Evolutionary conservation across 495 filamentous ascomycete genomes (phyloP), one percentile per base, ranked within the genome.

Genomic region (Viridothelium virens): DNA sequence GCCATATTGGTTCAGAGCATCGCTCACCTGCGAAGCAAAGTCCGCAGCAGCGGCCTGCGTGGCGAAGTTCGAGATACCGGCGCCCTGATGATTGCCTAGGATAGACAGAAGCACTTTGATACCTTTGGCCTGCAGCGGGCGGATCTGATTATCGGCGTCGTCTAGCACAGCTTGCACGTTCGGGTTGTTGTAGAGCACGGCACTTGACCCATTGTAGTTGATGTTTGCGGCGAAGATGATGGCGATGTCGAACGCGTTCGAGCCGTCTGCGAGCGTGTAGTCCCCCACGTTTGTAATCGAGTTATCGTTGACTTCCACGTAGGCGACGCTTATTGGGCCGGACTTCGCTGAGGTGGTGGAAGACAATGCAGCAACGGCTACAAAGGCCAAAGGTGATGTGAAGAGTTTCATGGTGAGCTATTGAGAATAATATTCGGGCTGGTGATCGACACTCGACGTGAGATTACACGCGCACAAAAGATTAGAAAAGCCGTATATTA

Each of bases 221-320:
- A 59, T 59, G 53, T 59, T 59, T 31, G 53, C 53, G 7, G 53
- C 53, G 53, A 59, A 59, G 31, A 59, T 59, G 53, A 59, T 59
- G 18, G 25, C 53, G 14, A 59, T 59, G 18, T 59, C 53, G 31
- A 59, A 59, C 3, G 53, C 31, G 53, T 59, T 59, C 31, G 53
- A 59, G 31, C 53, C 53, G 18, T 59, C 31, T 5, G 53, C 31
- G 53, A 59, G 53, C 31, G 53, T 59, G 31, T 59, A 59, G 7
- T 36, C 25, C 3, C 53, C 53, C 31, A 59, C 53, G 2, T 18
- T 59, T 31, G 53, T 34, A 31, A 59, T 59, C 7, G 53, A 31
- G 31, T 59, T 59, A 36, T 59, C 31, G 14, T 59, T 59, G 18
- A 59, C 53, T 31, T 59, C 53, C n/a, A 59, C 53, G 31, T 59